Conservation (phyloP, 164 flowering plant genomes). For the Vitis cinerea region DNA sequence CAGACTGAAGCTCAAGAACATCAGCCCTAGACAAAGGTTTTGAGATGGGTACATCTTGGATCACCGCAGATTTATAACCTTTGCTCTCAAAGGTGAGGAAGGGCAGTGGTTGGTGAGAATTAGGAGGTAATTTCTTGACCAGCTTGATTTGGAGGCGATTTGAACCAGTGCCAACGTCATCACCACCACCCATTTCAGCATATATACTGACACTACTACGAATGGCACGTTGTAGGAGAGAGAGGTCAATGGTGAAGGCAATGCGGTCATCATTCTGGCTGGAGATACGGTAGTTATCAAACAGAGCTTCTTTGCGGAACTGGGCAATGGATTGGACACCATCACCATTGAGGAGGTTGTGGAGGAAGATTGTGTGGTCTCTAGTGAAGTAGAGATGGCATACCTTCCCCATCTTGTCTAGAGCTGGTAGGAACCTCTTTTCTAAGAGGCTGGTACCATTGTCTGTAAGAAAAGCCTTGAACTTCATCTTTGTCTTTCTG, state of each 20-base stretch:
- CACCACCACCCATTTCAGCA: slow-evolving; percentile 25
- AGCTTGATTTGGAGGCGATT: slow-evolving; percentile 77
- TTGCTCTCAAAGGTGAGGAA: slow-evolving; percentile 85
- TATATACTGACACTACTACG: slow-evolving; percentile 64
- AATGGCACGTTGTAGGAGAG: slow-evolving; percentile 85
- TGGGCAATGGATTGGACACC: slow-evolving; percentile 87
- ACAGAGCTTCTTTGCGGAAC: slow-evolving; percentile 68
- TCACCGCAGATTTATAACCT: slow-evolving; percentile 83
- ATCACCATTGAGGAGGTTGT: slow-evolving; percentile 78
- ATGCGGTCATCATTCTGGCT: slow-evolving; percentile 86
- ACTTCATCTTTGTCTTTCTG: slow-evolving; percentile 55
- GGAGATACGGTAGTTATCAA: slow-evolving; percentile 81
- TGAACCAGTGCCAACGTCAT: slow-evolving; percentile 16
- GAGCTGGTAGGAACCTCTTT: slow-evolving; percentile 74
- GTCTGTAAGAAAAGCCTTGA: slow-evolving; percentile 87
- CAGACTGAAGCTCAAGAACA: slow-evolving; percentile 69
- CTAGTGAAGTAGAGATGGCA: slow-evolving; percentile 79
- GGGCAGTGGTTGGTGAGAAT: slow-evolving; percentile 67
- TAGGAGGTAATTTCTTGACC: slow-evolving; percentile 81
- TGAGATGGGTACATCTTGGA: slow-evolving; percentile 94
- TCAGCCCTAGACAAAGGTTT: slow-evolving; percentile 83
- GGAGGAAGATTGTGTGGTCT: slow-evolving; percentile 78
- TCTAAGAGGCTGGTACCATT: slow-evolving; percentile 76
- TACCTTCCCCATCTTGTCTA: slow-evolving; percentile 77
- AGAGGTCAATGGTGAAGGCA: slow-evolving; percentile 75